Evolutionary conservation across 164 flowering plant species (phyloP).

Genomic region (Echeveria elegans): DNA sequence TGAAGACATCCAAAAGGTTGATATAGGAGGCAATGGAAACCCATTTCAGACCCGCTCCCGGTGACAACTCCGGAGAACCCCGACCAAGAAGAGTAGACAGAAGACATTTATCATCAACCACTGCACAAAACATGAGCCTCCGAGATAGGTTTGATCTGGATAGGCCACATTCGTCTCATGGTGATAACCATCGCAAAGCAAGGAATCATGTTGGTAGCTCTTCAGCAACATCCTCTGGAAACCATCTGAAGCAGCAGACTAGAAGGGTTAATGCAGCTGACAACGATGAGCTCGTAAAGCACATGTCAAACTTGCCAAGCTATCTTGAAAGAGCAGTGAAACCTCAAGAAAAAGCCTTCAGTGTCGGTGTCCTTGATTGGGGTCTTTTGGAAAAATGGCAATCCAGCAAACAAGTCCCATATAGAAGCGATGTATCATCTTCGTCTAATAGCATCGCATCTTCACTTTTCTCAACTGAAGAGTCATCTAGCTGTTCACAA

Average conservation of each 20-base stretch:
- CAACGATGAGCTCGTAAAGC: conserved; percentile 63
- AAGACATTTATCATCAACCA: background rate
- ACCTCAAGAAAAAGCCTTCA: conserved; percentile 46
- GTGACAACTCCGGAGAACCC: background rate
- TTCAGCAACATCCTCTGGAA: conserved; percentile 18
- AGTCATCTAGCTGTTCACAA: conserved; percentile 28
- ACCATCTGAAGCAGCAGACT: conserved; percentile 19
- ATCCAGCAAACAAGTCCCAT: conserved; percentile 21
- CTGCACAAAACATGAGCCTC: background rate
- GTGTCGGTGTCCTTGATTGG: conserved; percentile 87
- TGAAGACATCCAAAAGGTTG: background rate
- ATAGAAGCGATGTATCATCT: conserved; percentile 21
- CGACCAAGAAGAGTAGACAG: background rate
- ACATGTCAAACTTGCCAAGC: conserved; percentile 86
- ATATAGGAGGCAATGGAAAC: background rate
- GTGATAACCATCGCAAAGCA: background rate
- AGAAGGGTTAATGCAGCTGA: conserved; percentile 17
- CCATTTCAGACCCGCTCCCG: conserved; percentile 1
- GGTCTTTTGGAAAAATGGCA: conserved; percentile 65
- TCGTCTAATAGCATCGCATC: conserved; percentile 27
- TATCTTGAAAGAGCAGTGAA: conserved; percentile 55
- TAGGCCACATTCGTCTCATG: background rate
- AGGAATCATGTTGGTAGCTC: background rate
- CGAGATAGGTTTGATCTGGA: background rate
- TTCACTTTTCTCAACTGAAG: conserved; percentile 28